Percentiles rank a stretch among this genome's conserved stretches.
phyloP scores from a whole-genome alignment of 148 eudicot species.

The Linanthus parryae region DNA sequence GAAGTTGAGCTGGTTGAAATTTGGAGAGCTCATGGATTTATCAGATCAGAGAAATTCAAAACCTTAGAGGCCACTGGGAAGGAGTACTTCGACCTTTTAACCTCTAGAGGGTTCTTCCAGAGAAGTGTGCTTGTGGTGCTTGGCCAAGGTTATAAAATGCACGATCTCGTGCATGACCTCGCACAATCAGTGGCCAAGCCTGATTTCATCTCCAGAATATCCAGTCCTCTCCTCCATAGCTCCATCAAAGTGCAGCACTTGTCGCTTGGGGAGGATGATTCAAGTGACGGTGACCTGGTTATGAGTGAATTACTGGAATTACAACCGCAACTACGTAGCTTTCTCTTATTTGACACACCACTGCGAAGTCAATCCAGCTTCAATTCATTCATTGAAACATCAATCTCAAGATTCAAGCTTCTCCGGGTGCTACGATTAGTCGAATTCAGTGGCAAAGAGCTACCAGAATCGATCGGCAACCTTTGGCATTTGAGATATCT shows the following conservation, averaged over 20 bases:
- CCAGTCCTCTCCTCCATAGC: background rate
- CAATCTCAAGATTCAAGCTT: background rate
- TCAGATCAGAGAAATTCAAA: background rate
- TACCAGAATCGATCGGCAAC: slow-evolving; percentile 15
- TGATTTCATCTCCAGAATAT: background rate
- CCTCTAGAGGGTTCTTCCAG: slow-evolving; percentile 6
- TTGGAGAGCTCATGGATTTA: slow-evolving; percentile 29
- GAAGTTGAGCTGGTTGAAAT: slow-evolving; percentile 9
- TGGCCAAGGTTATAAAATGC: slow-evolving; percentile 17
- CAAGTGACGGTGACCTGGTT: background rate
- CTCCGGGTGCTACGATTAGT: slow-evolving; percentile 17
- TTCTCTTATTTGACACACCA: background rate
- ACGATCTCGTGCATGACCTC: slow-evolving; percentile 23
- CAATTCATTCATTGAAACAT: slow-evolving; percentile 7
- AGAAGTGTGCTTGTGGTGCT: background rate
- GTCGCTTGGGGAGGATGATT: background rate
- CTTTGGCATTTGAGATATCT: slow-evolving; percentile 4
- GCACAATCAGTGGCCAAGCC: slow-evolving; percentile 13
- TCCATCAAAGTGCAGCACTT: slow-evolving; percentile 4
- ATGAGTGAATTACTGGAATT: slow-evolving; percentile 1
- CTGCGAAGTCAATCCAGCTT: too few species aligned
- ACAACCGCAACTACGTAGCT: background rate
- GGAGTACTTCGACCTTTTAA: slow-evolving; percentile 1
- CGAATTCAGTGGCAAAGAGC: background rate
- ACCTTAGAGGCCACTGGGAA: background rate